Conservation (phyloP, 176 grass and related monocot genomes). For the Secale cereale region DNA sequence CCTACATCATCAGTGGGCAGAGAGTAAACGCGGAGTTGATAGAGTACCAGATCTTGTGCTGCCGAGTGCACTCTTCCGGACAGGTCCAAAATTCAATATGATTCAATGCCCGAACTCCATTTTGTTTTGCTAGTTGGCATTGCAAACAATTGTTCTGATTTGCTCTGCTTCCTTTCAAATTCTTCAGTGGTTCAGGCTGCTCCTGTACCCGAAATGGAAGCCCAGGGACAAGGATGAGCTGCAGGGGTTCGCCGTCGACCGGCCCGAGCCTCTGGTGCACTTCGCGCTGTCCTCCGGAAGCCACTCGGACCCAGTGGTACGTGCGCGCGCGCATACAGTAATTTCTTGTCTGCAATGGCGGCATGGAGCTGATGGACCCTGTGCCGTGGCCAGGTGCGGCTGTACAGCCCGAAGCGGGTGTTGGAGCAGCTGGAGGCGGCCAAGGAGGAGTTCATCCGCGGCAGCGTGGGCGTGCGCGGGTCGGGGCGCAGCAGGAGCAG, state of each 20-base stretch:
- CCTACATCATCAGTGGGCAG: conserved; percentile 64
- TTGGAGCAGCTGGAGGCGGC: conserved; percentile 69
- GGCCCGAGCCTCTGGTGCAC: conserved; percentile 69
- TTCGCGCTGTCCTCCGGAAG: conserved; percentile 84
- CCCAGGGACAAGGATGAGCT: conserved; percentile 64
- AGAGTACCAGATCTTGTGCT: conserved; percentile 69
- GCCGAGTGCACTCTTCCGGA: conserved; percentile 50
- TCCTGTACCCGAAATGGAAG: conserved; percentile 69
- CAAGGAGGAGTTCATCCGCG: conserved; percentile 75
- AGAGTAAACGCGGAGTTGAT: conserved; percentile 73
- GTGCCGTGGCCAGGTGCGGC: too few relatives aligned
- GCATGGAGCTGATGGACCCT: too few relatives aligned
- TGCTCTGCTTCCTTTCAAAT: neutral
- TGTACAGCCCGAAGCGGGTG: conserved; percentile 66
- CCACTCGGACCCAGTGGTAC: conserved; percentile 80
- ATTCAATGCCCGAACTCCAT: neutral
- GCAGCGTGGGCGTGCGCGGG: conserved; percentile 46
- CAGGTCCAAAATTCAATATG: conserved; percentile 58
- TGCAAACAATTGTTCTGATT: neutral
- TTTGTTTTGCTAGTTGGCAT: neutral
- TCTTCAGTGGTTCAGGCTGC: conserved; percentile 67
- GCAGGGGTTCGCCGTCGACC: conserved; percentile 58
- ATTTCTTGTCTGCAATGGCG: too few relatives aligned
- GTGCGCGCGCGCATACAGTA: too few relatives aligned
- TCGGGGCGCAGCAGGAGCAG: conserved; percentile 26